Evolutionary conservation across 352 stramenopile species (phyloP).

Genomic region (Pythium aquatile): DNA sequence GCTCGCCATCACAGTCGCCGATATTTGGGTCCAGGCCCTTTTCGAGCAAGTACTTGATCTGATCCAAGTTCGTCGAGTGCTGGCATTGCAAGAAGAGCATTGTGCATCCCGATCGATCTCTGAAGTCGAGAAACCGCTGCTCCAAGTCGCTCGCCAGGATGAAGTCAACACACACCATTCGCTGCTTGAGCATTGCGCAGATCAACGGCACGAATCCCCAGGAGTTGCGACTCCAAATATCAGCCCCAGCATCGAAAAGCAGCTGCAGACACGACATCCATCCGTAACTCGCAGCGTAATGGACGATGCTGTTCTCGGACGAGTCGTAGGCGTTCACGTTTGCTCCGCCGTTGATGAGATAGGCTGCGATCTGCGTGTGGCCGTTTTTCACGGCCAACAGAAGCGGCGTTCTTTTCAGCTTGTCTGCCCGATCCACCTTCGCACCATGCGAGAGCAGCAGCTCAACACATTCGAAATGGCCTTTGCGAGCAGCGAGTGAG

Average conservation of each 20-base stretch:
- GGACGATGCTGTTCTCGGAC: slow-evolving; percentile 67
- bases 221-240: slow-evolving; percentile 61
- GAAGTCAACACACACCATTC: slow-evolving; percentile 46
- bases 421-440: slow-evolving; percentile 58
- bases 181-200: slow-evolving; percentile 66
- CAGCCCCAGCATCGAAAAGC: slow-evolving; percentile 45
- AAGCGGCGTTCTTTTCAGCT: slow-evolving; percentile 71
- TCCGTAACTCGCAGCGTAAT: slow-evolving; percentile 75
- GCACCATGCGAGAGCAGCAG: slow-evolving; percentile 46
- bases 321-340: slow-evolving; percentile 80
- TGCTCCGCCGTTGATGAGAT: slow-evolving; percentile 61
- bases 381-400: slow-evolving; percentile 77
- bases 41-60: slow-evolving; percentile 58
- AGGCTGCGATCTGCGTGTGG: slow-evolving; percentile 43
- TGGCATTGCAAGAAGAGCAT: slow-evolving; percentile 77
- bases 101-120: slow-evolving; percentile 61
- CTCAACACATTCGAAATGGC: slow-evolving; percentile 51
- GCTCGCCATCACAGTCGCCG: slow-evolving; percentile 42
- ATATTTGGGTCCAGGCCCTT: slow-evolving; percentile 71
- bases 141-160: slow-evolving; percentile 57
- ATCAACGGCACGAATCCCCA: slow-evolving; percentile 73
- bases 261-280: slow-evolving; percentile 62
- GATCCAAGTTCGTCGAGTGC: slow-evolving; percentile 47
- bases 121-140: slow-evolving; percentile 61
- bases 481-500: slow-evolving; percentile 48